Evolutionary conservation across 768 basidiomycete species (phyloP), one percentile per base, ranked within the genome.

Genomic region (Polyporus arcularius): DNA sequence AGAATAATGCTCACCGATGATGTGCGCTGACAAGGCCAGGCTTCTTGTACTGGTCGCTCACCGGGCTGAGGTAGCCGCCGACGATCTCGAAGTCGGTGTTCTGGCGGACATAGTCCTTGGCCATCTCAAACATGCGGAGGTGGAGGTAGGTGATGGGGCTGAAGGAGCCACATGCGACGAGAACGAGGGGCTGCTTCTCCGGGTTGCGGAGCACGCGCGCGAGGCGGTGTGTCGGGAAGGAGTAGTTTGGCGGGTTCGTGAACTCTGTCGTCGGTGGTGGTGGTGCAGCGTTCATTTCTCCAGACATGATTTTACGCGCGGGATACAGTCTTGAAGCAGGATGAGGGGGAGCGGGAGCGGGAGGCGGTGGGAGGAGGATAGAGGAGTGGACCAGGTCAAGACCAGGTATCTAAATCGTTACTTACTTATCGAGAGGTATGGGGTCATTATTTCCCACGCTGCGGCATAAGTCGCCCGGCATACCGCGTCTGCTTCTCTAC

Each of bases 51-150:
- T 83, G 80, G 80, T 96, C 95, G 70, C 87, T 90, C 72, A 99
- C 97, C 35, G 97, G 96, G 67, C 94, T 96, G 69, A 98, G 86
- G 77, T 98, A 98, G 2, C 94, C 95, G 30, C 91, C 97, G 68
- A 98, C 82, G 67, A 99, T 92, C 75, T 97, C 94, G 69, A 92
- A 97, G 65, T 91, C 80, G 50, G 93, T 94, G 74, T 95, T 93
- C 68, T 94, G 91, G 53, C 93, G 86, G 55, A 92, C 86, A 70
- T 94, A 95, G 80, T 98, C 97, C 76, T 90, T 91, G 57, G 96
- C 97, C 97, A 99, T 98, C 73, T 98, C 97, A 76, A 98, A 99
- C 95, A 99, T 98, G 66, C 97, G 92, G 63, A 98, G 85, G 71
- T 97, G 95, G 53, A 96, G 89, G 71, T 95, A 96, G n/a, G 96